Base-by-base conservation (phyloP, 306 rosid species). In the Betula pendula region DNA sequence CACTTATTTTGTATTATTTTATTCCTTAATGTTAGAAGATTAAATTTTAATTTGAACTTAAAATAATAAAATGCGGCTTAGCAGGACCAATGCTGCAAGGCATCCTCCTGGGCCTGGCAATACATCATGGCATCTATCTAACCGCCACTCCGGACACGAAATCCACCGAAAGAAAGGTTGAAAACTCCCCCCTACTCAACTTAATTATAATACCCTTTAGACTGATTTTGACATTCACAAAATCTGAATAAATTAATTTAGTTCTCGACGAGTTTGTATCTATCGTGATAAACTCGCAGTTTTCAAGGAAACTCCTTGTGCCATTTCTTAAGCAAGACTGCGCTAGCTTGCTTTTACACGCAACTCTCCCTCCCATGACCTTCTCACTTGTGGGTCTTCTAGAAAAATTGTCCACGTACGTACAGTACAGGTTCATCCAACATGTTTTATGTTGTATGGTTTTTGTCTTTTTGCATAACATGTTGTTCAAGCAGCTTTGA, bases 321-420 rank as follows among this genome's bases (percentile, higher is more conserved):
- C 68, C 83, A 25, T 62, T 38, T 71, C 50, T 48, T 25, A 44
- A 51, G 63, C 51, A 33, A 68, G 68, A 51, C 68, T 70, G 58
- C 71, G 43, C n/a, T n/a, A n/a, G n/a, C n/a, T n/a, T n/a, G n/a
- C 63, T 67, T 76, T 17, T 31, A 27, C 72, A 83, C 87, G 84
- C 87, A 83, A 80, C 79, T 67, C 38, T 42, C 43, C 1, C 42
- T 40, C 40, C 3, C 40, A 8, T 74, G 48, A 68, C 16, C 45
- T 60, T 11, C 35, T 75, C 22, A 38, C 79, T 59, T 27, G 68
- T 52, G 63, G 55, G 3, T 19, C 22, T 20, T 9, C 35, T 15
- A 20, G 58, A 45, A 75, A 27, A 43, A 4, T 70, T 52, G 66
- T 74, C 8, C 45, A 17, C 45, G 24, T 35, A 4, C 31, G 24